Evolutionary conservation across 2,329 filamentous ascomycete genomes (phyloP), one percentile per base, ranked within the genome.

Genomic region (Monosporascus ibericus): DNA sequence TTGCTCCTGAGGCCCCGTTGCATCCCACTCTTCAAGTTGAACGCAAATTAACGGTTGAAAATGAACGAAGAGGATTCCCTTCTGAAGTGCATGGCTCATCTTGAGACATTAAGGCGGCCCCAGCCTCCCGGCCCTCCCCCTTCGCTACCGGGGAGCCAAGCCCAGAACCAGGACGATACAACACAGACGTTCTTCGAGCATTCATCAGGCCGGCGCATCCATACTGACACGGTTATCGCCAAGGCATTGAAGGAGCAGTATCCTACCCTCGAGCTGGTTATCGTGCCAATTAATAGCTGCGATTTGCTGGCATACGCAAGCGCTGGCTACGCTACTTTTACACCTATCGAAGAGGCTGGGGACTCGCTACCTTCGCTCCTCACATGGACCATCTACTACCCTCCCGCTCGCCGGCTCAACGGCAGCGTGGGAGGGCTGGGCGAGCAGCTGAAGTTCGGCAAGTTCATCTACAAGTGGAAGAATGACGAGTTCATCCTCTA

Each of bases 401-500:
- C 75, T 1, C 72, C 75, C 0, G 55, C 64, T 6, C 67, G 71
- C 3, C 72, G 75, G n/a, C 62, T 74, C 51, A 67, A 72, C 48
- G 72, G 71, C 22, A 63, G 60, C 50, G 56, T 56, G 3, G 75
- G 75, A 14, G 55, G 54, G 3, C 58, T 77, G 20, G 65, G 51
- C 2, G 62, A 68, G 38, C 49, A 57, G 6, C 51, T 71, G 11
- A 52, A 65, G 25, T 76, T 72, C 55, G 71, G 65, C 57, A 75
- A 75, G 60, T 76, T 72, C 55, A 49, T 70, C 22, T 76, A 74
- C 62, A 62, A 60, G 40, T 77, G 74, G 74, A 52, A 65, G n/a
- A 65, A 54, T 36, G 48, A 65, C 7, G 71, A 76, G 30, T 76
- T 76, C 58, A 65, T 75, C 51, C 53, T 77, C 44, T 77, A 77